Evolutionary conservation across 768 basidiomycete genomes (phyloP), one percentile per base, ranked within the genome.

Genomic region (Psilocybe cyanescens): DNA sequence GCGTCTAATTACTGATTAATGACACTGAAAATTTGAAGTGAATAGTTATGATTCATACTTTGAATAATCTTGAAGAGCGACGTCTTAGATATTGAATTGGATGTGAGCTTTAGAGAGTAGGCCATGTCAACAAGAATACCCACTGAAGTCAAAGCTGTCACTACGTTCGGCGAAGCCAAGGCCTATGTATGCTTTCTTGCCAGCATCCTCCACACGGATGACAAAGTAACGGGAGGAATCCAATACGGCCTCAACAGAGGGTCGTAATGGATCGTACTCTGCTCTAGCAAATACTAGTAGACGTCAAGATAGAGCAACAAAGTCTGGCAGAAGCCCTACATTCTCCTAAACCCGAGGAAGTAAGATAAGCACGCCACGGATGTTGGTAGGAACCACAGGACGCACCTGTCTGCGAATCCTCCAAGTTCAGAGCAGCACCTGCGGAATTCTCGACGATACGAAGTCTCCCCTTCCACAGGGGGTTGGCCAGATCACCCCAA

Each of bases 211-310:
- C 2, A 97, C 91, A 57, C 94, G 84, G 45, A 97, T 80, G 14
- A 97, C 95, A 71, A 98, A 98, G 72, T 98, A 98, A 51, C 95
- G 87, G 9, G 95, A 96, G 1, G 94, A 96, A 73, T 98, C 95
- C 29, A 97, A 81, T 14, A 96, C 95, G n/a, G 93, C 91, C 66
- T 98, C 95, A n/a, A 98, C 92, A 30, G 85, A 88, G 4, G 94
- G 92, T 60, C 86, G 87, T 47, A 83, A 76, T 14, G 88, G 81
- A 69, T 92, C 89, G 70, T 97, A 98, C 47, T 85, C 85, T 14
- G 94, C 87, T 65, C 85, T 88, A 46, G 96, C 96, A 78, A 98
- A 98, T 58, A 92, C 93, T 92, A 74, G 39, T 31, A 61, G 50
- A 47, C 51, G 62, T 75, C 59, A 74, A 70, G 41, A 49, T 48